Conservation (phyloP, 345 rosid genomes). For the Gossypium australe region DNA sequence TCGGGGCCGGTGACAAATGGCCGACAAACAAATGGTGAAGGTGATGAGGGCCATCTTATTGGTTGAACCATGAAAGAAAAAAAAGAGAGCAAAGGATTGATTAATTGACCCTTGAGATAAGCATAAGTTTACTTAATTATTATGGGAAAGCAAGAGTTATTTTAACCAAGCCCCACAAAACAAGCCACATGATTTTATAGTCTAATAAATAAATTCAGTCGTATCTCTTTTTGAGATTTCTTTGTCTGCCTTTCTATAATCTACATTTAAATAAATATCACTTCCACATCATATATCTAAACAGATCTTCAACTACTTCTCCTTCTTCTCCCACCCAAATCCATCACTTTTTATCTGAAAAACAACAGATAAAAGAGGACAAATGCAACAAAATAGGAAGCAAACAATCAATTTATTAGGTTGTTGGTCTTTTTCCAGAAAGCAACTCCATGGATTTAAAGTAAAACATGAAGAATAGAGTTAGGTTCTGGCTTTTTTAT, state of each 20-base stretch:
- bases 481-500: neutral
- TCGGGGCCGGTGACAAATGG: slow-evolving; percentile 21
- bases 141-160: slow-evolving; percentile 1
- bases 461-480: neutral
- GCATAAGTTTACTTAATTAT: slow-evolving; percentile 17
- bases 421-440: neutral
- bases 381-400: neutral
- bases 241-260: slow-evolving; percentile 13
- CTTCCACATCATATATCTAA: slow-evolving; percentile 14
- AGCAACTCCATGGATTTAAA: neutral
- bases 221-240: slow-evolving; percentile 35
- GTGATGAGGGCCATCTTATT: slow-evolving; percentile 20
- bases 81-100: neutral
- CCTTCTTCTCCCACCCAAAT: neutral
- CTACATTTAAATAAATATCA: slow-evolving; percentile 3
- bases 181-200: slow-evolving; percentile 25
- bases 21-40: slow-evolving; percentile 39
- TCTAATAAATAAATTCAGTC: slow-evolving; percentile 24
- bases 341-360: neutral
- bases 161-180: slow-evolving; percentile 19
- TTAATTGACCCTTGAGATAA: slow-evolving; percentile 20
- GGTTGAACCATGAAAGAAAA: slow-evolving; percentile 17
- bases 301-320: neutral
- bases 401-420: neutral
- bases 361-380: neutral